Base-by-base conservation (phyloP, 192 early-diverging fungal genomes). In the Backusella tuberculispora region DNA sequence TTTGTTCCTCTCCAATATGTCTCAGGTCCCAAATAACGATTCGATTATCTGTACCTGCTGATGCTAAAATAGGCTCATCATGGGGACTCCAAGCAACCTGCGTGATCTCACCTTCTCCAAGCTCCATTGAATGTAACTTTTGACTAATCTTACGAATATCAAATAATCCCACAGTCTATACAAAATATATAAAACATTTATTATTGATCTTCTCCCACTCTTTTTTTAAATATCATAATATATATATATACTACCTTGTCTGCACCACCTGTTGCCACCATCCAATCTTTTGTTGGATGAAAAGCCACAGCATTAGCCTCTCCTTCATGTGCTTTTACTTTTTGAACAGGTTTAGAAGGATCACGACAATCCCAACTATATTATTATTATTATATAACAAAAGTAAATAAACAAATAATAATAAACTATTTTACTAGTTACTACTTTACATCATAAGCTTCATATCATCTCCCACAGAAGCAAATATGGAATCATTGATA, bases 301-400 rank as follows among this genome's bases (percentile, higher is more conserved):
- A 97, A 99, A 10, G 95, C 91, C 0, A 99, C 94, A 78, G 92
- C 92, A 80, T 99, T 99, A 73, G 98, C 91, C 80, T 99, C 98
- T 41, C 90, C 92, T n/a, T 86, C 80, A 85, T 99, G 98, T 0
- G 96, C 98, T 26, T 94, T 86, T n/a, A 96, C 87, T 65, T 90
- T 87, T 41, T 91, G 88, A 7, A 81, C 83, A 0, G 96, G 93
- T 73, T 90, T 88, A 72, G 86, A 81, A 17, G 76, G 82, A 63
- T 86, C 86, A 72, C 98, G 94, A 26, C 90, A 92, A 86, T 99
- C 98, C 98, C 98, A 99, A 70, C 93, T 94, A 83, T 38, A 46
- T n/a, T n/a, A n/a, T n/a, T n/a, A n/a, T n/a, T n/a, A n/a, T n/a
- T 6, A 29, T 24, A 60, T 34, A 34, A 34, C 13, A 37, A 63